phyloP scores from a whole-genome alignment of 1,284 basidiomycete genomes.

The Trametes hirsuta region DNA sequence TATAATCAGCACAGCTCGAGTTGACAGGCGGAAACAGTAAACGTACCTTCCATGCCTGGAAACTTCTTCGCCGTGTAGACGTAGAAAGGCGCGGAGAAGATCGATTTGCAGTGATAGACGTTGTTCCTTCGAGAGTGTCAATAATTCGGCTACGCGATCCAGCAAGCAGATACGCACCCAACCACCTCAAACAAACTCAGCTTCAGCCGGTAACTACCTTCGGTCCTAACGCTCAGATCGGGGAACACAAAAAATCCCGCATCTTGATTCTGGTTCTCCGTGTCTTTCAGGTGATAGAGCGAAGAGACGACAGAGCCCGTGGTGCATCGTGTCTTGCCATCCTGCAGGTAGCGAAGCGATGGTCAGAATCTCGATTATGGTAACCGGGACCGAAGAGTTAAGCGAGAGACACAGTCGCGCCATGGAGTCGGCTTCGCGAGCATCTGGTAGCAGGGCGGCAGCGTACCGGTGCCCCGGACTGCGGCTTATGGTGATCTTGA shows the following conservation, averaged over 20 bases:
- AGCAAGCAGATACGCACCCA: slow-evolving; percentile 59
- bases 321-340: slow-evolving; percentile 88
- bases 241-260: slow-evolving; percentile 93
- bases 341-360: slow-evolving; percentile 41
- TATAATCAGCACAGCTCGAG: neutral
- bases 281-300: slow-evolving; percentile 94
- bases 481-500: too few species aligned
- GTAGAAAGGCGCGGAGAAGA: slow-evolving; percentile 85
- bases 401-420: too few species aligned
- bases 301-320: slow-evolving; percentile 91
- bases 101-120: slow-evolving; percentile 80
- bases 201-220: slow-evolving; percentile 88
- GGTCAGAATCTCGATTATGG: neutral
- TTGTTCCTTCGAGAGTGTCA: slow-evolving; percentile 21
- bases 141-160: neutral
- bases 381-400: too few species aligned
- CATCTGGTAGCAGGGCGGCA: too few species aligned
- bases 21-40: slow-evolving; percentile 3
- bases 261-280: slow-evolving; percentile 81
- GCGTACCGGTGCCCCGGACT: too few species aligned
- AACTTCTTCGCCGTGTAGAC: slow-evolving; percentile 96
- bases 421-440: too few species aligned
- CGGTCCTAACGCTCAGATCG: slow-evolving; percentile 85
- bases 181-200: slow-evolving; percentile 93
- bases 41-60: slow-evolving; percentile 87